phyloP scores from a whole-genome alignment of 768 basidiomycete genomes.

The Tulasnella sp. region DNA sequence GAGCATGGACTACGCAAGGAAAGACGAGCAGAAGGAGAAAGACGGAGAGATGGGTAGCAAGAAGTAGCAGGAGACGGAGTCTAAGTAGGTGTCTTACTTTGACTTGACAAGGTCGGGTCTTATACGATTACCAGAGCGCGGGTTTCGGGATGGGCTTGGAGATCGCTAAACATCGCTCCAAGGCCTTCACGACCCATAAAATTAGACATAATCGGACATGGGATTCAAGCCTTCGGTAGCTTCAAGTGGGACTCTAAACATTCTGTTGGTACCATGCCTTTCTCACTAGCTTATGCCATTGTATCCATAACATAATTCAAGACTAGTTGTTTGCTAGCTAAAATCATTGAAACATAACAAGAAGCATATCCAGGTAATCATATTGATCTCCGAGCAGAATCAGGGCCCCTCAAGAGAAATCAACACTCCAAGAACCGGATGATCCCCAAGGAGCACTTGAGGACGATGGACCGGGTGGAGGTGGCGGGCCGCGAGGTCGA shows the following conservation, averaged over 20 bases:
- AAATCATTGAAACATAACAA: not conserved
- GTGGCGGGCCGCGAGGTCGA: not conserved
- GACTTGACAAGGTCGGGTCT: not conserved
- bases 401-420: not conserved
- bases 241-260: not conserved
- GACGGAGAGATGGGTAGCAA: not conserved
- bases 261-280: not conserved
- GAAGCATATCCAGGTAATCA: not conserved
- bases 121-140: not conserved
- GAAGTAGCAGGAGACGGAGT: not conserved
- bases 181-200: not conserved
- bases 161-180: not conserved
- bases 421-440: not conserved
- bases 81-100: not conserved
- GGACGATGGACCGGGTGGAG: not conserved
- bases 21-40: not conserved
- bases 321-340: not conserved
- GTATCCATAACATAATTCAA: not conserved
- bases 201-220: not conserved
- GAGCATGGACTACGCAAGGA: conserved; percentile 15
- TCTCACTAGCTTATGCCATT: not conserved
- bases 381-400: not conserved
- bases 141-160: not conserved
- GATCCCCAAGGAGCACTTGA: not conserved
- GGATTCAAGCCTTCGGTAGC: not conserved